Evolutionary conservation across 1,284 basidiomycete genomes (phyloP).

Genomic region (Puccinia brachypodii): DNA sequence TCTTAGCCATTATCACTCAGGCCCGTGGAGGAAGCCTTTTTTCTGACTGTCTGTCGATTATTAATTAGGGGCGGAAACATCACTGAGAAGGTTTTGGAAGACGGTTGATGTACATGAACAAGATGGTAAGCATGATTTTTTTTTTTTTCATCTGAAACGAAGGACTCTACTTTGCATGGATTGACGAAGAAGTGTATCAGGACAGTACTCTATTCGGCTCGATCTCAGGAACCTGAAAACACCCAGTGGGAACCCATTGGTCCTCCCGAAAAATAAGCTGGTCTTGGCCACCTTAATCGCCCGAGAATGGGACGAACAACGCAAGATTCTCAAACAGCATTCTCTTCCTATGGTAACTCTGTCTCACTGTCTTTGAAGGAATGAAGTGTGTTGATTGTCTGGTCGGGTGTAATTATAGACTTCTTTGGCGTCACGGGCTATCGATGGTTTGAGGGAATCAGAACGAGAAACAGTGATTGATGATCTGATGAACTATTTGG

Average conservation of each 20-base stretch:
- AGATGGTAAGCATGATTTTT: constrained; percentile 57
- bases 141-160: not conserved
- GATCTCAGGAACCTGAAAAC: constrained; percentile 68
- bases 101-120: constrained; percentile 60
- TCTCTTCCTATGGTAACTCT: constrained; percentile 42
- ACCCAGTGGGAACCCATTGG: constrained; percentile 29
- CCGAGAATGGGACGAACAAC: constrained; percentile 39
- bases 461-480: constrained; percentile 69
- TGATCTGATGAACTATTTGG: constrained; percentile 79
- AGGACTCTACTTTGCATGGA: not conserved
- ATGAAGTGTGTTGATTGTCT: not conserved
- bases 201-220: constrained; percentile 69
- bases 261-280: constrained; percentile 34
- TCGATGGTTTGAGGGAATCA: constrained; percentile 71
- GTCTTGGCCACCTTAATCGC: constrained; percentile 32
- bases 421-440: constrained; percentile 79
- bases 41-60: not conserved
- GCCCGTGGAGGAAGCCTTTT: too few species aligned
- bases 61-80: constrained; percentile 73
- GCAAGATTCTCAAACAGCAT: constrained; percentile 19
- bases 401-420: constrained; percentile 65
- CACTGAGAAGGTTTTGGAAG: constrained; percentile 87
- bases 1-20: not conserved
- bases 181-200: constrained; percentile 52
- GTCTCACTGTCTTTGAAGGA: not conserved